phyloP scores from a whole-genome alignment of 257 asterid species.

The Echites panduratus region DNA sequence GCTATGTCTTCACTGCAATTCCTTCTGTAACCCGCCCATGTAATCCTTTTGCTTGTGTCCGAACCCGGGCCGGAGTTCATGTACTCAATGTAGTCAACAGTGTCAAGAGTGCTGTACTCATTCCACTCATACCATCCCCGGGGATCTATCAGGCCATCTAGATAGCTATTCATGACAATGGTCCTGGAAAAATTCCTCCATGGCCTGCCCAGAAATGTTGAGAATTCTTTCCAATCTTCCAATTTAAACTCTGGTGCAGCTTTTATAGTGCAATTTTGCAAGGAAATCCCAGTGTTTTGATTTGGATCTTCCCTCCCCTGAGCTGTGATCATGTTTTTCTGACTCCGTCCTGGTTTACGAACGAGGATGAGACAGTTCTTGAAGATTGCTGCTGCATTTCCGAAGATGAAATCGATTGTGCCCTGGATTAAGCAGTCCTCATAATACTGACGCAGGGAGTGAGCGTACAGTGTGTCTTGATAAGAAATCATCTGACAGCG shows the following conservation, averaged over 20 bases:
- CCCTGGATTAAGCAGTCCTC: conserved; percentile 53
- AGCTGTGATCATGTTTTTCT: conserved; percentile 72
- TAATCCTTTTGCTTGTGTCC: conserved; percentile 36
- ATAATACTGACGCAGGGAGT: conserved; percentile 55
- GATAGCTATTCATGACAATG: conserved; percentile 41
- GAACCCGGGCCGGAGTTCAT: conserved; percentile 63
- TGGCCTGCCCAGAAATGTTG: conserved; percentile 65
- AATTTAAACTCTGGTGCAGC: conserved; percentile 38
- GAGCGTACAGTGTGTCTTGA: conserved; percentile 69
- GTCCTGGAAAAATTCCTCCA: conserved; percentile 74
- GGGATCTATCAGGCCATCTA: conserved; percentile 57
- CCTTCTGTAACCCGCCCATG: conserved; percentile 48
- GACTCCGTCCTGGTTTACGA: conserved; percentile 45
- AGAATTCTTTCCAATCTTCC: conserved; percentile 24
- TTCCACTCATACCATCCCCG: conserved; percentile 61
- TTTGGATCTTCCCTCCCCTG: conserved; percentile 68
- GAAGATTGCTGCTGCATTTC: conserved; percentile 75
- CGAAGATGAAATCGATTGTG: conserved; percentile 66
- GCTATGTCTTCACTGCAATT: conserved; percentile 41
- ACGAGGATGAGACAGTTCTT: conserved; percentile 52
- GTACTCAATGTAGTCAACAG: conserved; percentile 58
- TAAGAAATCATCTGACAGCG: conserved; percentile 51
- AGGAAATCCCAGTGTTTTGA: conserved; percentile 56
- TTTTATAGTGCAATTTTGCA: conserved; percentile 49
- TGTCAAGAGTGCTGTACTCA: conserved; percentile 36